Conservation (phyloP, 805 yeast species). For the Candida taoyuanica region DNA sequence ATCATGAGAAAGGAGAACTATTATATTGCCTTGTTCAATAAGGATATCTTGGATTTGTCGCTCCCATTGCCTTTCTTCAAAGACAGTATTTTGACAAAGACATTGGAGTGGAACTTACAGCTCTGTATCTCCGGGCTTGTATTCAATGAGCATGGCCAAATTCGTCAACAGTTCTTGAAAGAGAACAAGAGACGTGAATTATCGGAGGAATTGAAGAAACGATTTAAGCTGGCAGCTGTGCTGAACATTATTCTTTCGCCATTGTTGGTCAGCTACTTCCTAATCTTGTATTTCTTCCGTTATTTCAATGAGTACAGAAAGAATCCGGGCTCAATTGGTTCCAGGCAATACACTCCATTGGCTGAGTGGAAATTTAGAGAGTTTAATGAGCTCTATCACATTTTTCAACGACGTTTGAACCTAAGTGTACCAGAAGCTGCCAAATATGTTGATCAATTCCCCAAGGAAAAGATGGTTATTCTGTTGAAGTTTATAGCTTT, state of each 20-base stretch:
- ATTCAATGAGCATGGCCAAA: conserved; percentile 79
- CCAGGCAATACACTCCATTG: conserved; percentile 86
- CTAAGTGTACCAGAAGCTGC: conserved; percentile 77
- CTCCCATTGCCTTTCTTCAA: conserved; percentile 47
- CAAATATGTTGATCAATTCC: conserved; percentile 85
- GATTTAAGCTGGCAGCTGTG: conserved; percentile 85
- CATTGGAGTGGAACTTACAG: conserved; percentile 92
- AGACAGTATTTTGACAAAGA: conserved; percentile 59
- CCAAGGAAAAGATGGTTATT: conserved; percentile 64
- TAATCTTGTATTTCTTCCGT: conserved; percentile 77
- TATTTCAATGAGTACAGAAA: conserved; percentile 90
- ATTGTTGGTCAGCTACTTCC: conserved; percentile 76
- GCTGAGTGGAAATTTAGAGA: conserved; percentile 96
- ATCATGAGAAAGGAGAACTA: conserved; percentile 95
- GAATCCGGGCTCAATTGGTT: conserved; percentile 77
- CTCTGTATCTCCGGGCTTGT: conserved; percentile 83
- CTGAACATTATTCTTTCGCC: conserved; percentile 83
- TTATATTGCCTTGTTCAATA: conserved; percentile 83
- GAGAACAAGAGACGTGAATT: conserved; percentile 64
- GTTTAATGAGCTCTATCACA: conserved; percentile 86
- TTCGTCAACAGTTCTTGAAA: conserved; percentile 65
- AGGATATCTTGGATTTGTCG: conserved; percentile 63
- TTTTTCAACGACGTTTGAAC: conserved; percentile 74
- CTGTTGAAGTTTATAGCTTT: conserved; percentile 61
- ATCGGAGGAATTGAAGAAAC: conserved; percentile 62